Evolutionary conservation across 768 basidiomycete species (phyloP).

Genomic region (Lactarius sp.): DNA sequence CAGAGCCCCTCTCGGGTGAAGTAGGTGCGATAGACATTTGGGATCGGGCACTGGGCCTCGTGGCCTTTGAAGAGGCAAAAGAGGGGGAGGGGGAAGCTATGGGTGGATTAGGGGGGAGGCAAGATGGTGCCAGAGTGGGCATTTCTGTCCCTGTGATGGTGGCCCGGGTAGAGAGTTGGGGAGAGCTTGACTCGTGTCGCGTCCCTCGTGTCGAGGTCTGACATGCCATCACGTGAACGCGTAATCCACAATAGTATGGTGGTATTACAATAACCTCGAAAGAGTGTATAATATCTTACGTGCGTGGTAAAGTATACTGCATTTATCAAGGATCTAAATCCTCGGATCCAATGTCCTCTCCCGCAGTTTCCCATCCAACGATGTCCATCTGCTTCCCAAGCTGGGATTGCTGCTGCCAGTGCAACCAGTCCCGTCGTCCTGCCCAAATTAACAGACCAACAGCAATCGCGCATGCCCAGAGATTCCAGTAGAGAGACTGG

Average conservation of each 20-base stretch:
- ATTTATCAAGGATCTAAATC: background rate
- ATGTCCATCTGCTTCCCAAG: background rate
- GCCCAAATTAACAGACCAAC: constrained; percentile 28
- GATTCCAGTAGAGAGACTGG: constrained; percentile 26
- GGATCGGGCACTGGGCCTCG: background rate
- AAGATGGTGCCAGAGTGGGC: constrained; percentile 14
- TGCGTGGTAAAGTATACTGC: background rate
- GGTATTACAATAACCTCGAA: too few relatives aligned
- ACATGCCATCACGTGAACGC: constrained; percentile 11
- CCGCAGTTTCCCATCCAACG: constrained; percentile 19
- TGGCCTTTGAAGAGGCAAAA: background rate
- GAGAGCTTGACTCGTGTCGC: background rate
- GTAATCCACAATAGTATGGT: too few relatives aligned
- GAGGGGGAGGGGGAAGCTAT: background rate
- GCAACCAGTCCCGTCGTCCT: constrained; percentile 26
- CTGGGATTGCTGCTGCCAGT: constrained; percentile 4
- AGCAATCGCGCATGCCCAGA: constrained; percentile 27
- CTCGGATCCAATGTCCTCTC: constrained; percentile 8
- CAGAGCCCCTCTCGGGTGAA: constrained; percentile 5
- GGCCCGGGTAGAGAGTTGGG: background rate
- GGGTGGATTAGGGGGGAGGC: constrained; percentile 6
- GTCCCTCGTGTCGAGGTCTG: background rate
- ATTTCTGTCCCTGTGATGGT: background rate
- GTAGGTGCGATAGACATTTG: background rate
- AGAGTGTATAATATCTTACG: too few relatives aligned